A percentile compares a stretch with the other conserved stretches of the same genome.
Conservation (phyloP, 805 yeast genomes). For the Lipomyces spencermartinsiae region DNA sequence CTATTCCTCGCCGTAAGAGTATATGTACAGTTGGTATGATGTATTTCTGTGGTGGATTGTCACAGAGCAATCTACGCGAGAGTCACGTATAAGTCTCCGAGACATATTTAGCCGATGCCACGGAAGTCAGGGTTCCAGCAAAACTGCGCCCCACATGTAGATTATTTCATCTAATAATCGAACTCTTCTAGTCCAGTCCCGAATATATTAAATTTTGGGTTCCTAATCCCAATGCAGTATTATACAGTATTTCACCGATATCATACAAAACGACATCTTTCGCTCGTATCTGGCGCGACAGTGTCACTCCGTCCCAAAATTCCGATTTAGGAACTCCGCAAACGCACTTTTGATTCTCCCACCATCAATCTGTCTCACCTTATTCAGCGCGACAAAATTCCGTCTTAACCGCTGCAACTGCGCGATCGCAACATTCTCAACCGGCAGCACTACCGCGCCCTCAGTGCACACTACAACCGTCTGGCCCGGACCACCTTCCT, state of each 20-base stretch:
- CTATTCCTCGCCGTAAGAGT: background rate
- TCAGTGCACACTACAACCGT: constrained; percentile 50
- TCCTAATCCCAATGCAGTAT: background rate
- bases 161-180: background rate
- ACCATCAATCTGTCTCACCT: constrained; percentile 74
- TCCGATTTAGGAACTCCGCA: constrained; percentile 75
- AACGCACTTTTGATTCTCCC: constrained; percentile 74
- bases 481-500: constrained; percentile 49
- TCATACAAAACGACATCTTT: background rate
- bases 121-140: background rate
- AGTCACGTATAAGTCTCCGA: background rate
- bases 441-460: constrained; percentile 67
- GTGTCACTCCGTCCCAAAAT: constrained; percentile 50
- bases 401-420: constrained; percentile 84
- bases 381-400: constrained; percentile 79
- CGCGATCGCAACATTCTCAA: constrained; percentile 65
- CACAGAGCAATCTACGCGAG: background rate
- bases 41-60: background rate
- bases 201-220: background rate
- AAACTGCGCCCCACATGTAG: background rate
- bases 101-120: background rate
- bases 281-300: background rate
- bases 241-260: background rate
- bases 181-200: background rate
- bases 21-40: background rate